Conservation (phyloP, 805 yeast genomes). For the Kodamaea leandrae region DNA sequence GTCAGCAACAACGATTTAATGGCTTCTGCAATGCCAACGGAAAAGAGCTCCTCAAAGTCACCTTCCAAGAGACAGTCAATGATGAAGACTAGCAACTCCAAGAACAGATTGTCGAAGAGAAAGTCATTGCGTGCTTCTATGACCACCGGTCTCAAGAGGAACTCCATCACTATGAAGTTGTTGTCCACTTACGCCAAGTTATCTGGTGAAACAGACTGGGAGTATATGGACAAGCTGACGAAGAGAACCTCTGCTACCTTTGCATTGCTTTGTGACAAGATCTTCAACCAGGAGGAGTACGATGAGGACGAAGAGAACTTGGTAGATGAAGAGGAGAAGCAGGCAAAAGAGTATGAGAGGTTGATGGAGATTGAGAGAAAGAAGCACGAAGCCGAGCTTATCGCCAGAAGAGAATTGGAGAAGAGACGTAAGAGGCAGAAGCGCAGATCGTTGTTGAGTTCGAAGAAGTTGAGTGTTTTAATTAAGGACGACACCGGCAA, state of each 20-base stretch:
- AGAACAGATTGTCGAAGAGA: constrained; percentile 32
- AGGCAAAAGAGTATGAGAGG: constrained; percentile 46
- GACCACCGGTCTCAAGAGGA: constrained; percentile 53
- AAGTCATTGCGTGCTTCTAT: constrained; percentile 39
- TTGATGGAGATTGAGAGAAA: constrained; percentile 45
- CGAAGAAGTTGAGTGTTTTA: constrained; percentile 35
- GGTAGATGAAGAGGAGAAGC: constrained; percentile 42
- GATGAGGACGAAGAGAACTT: constrained; percentile 48
- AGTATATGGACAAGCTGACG: constrained; percentile 66
- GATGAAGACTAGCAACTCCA: constrained; percentile 23
- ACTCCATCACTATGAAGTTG: constrained; percentile 68
- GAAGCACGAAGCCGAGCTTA: constrained; percentile 53
- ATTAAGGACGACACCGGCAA: constrained; percentile 31
- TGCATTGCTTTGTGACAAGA: constrained; percentile 73
- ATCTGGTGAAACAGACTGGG: constrained; percentile 64
- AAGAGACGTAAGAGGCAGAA: constrained; percentile 43
- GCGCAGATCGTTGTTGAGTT: constrained; percentile 38
- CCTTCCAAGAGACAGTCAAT: constrained; percentile 31
- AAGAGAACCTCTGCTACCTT: constrained; percentile 75
- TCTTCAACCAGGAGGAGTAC: constrained; percentile 64
- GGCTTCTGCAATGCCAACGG: constrained; percentile 23
- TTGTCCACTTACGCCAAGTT: constrained; percentile 72
- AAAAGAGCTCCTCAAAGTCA: constrained; percentile 2
- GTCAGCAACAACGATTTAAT: constrained; percentile 19
- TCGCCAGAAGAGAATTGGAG: constrained; percentile 47